Evolutionary conservation across 148 eudicot genomes (phyloP), one percentile per base, ranked within the genome.

Genomic region (Amaranthus palmeri): DNA sequence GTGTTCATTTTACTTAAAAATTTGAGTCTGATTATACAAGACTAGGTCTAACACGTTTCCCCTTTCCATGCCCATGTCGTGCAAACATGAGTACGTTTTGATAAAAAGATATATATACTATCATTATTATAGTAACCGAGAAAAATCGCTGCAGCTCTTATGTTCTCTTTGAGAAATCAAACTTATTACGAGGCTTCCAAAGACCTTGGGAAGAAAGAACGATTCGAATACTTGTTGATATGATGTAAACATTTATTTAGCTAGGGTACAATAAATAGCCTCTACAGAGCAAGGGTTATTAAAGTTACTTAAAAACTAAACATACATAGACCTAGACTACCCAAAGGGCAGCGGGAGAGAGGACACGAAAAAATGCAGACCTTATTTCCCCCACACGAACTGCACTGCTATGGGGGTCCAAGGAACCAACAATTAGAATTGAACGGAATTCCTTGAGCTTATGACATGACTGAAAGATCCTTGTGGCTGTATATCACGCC

Each of bases 401-500:
- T 74, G 81, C 78, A 66, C 78, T 79, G 44, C 61, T 42, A 70
- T 73, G 74, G 72, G 77, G 44, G 13, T 44, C 15, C 72, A 54
- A 61, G 52, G 49, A 18, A 44, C 18, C 41, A 51, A 18, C 36
- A 51, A 15, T 11, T 55, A 41, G 41, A 6, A 18, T 42, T 5
- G n/a, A 72, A 68, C 15, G 10, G 65, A 70, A 69, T 12, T 7
- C 57, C 57, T 61, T 14, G 42, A 74, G 52, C 55, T 65, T 65
- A 48, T 10, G 71, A 70, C 61, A n/a, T 15, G 8, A 72, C 65
- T 14, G 82, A 74, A 54, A 96, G 88, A 76, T 90, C 90, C 80
- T 78, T 86, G 83, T 91, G 98, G 18, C 92, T 93, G 77, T 88
- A 93, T 61, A 81, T 85, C 17, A 93, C 85, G 5, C 83, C 97